Base-by-base conservation (phyloP, 2,329 filamentous ascomycete species). In the Hawksworthiomyces lignivorus region DNA sequence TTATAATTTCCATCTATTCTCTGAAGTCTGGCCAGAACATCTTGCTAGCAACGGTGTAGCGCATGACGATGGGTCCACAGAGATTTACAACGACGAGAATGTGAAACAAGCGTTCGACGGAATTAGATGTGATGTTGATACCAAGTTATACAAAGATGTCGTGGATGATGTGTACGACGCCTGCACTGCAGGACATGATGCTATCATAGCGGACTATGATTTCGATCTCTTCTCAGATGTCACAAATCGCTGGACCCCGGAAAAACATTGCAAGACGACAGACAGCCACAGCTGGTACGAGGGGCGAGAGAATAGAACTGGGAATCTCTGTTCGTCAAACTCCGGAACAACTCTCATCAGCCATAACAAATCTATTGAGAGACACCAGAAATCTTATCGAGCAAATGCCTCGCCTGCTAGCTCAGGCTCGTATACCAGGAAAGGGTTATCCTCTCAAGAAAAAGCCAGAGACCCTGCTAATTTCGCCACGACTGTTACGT, bases 171-270 rank as follows among this genome's bases (percentile, higher is more conserved):
- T 17, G 14, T 15, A 26, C 20, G 9, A 27, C n/a, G 22, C 17
- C 11, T 36, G 31, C 31, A 11, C 20, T 18, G 8, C 15, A 18
- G 41, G 31, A 5, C n/a, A 35, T n/a, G 36, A 34, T 8, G 18
- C 41, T 3, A 20, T 41, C 6, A 22, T 45, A 2, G 44, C 47
- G 1, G 33, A 44, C n/a, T 50, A 46, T 30, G 21, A 46, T n/a
- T 46, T 50, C 30, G 43, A 48, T 18, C 19, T 43, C 12, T 46
- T 48, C 27, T 44, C 45, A 6, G 48, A 45, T 5, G 30, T 36
- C 6, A 28, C 39, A 4, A 36, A 30, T 19, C 27, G 26, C 11
- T 40, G 44, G 39, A 27, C 15, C n/a, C n/a, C n/a, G n/a, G n/a
- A n/a, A n/a, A n/a, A n/a, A n/a, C n/a, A n/a, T n/a, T n/a, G n/a